These are phyloP conservation scores for Halophytophthora polymorphica DNA, from an alignment of 352 stramenopile species.

Conservation along the genomic window DNA sequence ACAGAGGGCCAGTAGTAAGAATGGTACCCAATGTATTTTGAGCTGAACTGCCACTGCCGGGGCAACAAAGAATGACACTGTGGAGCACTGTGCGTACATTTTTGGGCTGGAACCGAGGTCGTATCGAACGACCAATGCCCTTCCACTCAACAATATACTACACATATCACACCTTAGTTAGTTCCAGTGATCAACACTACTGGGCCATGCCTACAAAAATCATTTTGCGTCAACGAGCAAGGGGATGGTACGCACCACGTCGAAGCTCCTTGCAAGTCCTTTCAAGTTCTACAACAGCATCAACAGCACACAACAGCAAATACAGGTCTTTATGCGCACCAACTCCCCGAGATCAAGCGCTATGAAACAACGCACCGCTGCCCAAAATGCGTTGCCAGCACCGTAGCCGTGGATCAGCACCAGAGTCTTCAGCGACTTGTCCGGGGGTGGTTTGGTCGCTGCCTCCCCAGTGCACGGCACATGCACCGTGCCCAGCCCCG, in stretches of 20 bases:
- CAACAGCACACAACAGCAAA: background rate
- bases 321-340: background rate
- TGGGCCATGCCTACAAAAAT: background rate
- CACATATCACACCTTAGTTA: conserved; percentile 1
- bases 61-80: background rate
- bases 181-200: background rate
- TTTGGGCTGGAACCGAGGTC: conserved; percentile 47
- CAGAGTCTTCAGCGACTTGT: conserved; percentile 32
- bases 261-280: conserved; percentile 55
- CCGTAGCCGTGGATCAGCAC: conserved; percentile 70
- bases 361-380: conserved; percentile 27
- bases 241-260: conserved; percentile 37
- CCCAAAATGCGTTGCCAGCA: conserved; percentile 71
- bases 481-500: conserved; percentile 61
- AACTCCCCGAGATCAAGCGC: background rate
- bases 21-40: background rate
- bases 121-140: conserved; percentile 57
- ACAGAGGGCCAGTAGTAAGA: background rate
- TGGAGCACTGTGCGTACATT: conserved; percentile 19
- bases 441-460: background rate
- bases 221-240: background rate
- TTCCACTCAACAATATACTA: conserved; percentile 78
- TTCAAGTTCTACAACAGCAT: conserved; percentile 40
- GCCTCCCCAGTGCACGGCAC: conserved; percentile 52
- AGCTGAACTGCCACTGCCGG: background rate